Conservation (phyloP, 2,329 filamentous ascomycete genomes). For the Cordyceps cicadae region DNA sequence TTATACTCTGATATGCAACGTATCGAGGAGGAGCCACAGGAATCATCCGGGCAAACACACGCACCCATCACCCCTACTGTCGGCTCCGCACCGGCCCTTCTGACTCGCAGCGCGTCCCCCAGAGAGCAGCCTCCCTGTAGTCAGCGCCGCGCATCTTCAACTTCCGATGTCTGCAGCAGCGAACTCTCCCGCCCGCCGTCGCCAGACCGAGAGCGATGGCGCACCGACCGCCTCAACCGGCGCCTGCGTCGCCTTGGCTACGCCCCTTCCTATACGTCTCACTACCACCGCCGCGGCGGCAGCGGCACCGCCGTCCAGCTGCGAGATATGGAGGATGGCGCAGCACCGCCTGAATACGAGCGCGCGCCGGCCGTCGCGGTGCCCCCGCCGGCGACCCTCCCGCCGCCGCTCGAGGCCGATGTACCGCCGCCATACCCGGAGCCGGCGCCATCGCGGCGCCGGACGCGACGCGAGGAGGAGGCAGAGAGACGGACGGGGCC, state of each 20-base stretch:
- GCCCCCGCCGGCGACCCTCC: conserved; percentile 1
- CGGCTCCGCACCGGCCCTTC: neutral
- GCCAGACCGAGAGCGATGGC: neutral
- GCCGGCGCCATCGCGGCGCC: neutral
- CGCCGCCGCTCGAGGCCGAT: neutral
- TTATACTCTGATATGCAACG: too few species aligned
- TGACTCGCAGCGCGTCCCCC: neutral
- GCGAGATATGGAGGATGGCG: neutral
- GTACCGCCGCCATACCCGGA: conserved; percentile 1
- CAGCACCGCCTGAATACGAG: neutral
- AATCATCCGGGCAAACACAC: neutral
- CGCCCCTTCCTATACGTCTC: neutral
- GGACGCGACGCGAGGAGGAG: neutral
- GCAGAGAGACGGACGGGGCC: neutral
- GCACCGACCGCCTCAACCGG: conserved; percentile 1
- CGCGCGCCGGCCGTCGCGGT: neutral
- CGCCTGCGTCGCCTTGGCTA: conserved; percentile 5
- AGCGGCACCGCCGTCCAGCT: conserved; percentile 1
- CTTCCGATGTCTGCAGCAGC: neutral
- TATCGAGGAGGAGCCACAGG: neutral
- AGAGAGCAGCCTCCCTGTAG: neutral
- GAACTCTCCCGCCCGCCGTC: neutral
- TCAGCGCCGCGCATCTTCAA: neutral
- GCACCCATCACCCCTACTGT: neutral
- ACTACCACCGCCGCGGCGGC: too few species aligned